Base-by-base conservation (phyloP, 2,329 filamentous ascomycete species). In the Aureobasidium sp. region DNA sequence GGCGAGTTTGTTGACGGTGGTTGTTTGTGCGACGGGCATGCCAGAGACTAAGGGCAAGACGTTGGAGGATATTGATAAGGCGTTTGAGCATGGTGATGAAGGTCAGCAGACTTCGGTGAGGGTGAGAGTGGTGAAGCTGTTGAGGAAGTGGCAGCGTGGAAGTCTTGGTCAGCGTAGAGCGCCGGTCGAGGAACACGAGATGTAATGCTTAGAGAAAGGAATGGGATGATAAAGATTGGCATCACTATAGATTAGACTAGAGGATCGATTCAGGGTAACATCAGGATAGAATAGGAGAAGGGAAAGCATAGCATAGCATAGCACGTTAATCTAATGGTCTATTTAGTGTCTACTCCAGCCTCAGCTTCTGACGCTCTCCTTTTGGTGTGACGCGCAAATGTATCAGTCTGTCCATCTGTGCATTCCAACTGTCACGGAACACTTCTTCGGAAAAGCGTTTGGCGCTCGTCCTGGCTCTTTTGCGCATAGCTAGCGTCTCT, bases 361-460 rank as follows among this genome's bases (percentile, higher is more conserved):
- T 25, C 7, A 61, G 17, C 27, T 45, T 61, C 9, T 53, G 58
- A n/a, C 59, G 49, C 51, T 63, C 39, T 22, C 29, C 39, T 4
- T 41, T 39, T 1, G 44, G 45, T 8, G 53, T 52, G 8, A 59
- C 31, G 12, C 34, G 44, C 15, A 63, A 25, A 7, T 45, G 36
- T 2, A 97, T 84, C 64, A 97, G 78, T 68, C 81, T 84, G 70
- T 88, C 85, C 79, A 95, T 84, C 73, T 95, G 84, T 34, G 75
- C 74, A 47, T 90, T 75, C 93, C 94, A 99, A 67, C 86, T 87
- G 68, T 81, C 82, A 1, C 83, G 86, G 77, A 99, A 99, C 63
- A 88, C 89, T 68, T 88, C 86, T 70, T 97, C 93, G 0, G 90
- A 92, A 71, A 99, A 99, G 51, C 94, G 80, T 75, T 84, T 83